Conservation (phyloP, 2,329 filamentous ascomycete genomes). For the Phyllosticta ampelicida region DNA sequence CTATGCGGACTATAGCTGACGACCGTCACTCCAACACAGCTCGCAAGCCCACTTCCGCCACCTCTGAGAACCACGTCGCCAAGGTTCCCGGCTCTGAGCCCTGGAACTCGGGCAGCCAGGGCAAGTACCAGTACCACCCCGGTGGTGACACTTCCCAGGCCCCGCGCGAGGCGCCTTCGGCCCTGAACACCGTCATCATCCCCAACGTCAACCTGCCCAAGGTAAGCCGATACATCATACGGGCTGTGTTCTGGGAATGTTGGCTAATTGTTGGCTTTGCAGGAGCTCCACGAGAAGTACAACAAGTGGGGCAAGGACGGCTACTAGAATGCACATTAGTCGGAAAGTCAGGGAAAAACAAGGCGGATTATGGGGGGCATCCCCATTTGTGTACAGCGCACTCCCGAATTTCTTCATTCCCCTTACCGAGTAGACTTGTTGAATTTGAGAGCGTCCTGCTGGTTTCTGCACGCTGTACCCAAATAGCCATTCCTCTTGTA, state of each 20-base stretch:
- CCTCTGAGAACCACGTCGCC: constrained; percentile 67
- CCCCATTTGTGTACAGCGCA: constrained; percentile 6
- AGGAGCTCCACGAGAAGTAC: constrained; percentile 91
- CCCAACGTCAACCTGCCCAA: constrained; percentile 88
- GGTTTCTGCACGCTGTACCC: not conserved
- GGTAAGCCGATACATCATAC: constrained; percentile 21
- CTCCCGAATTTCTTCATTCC: constrained; percentile 2
- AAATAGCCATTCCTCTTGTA: not conserved
- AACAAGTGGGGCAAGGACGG: constrained; percentile 99
- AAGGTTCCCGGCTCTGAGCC: constrained; percentile 74
- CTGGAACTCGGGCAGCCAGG: constrained; percentile 60
- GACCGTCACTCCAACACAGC: constrained; percentile 39
- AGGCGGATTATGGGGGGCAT: not conserved
- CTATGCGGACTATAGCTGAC: not conserved
- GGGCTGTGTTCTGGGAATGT: not conserved
- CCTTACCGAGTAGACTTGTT: constrained; percentile 9
- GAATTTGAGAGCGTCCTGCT: not conserved
- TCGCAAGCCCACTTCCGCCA: constrained; percentile 72
- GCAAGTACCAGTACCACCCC: constrained; percentile 59
- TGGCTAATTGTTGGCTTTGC: constrained; percentile 10
- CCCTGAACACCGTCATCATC: constrained; percentile 87
- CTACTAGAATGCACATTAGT: constrained; percentile 39
- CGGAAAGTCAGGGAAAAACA: constrained; percentile 1
- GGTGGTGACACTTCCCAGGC: constrained; percentile 66
- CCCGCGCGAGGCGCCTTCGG: constrained; percentile 85